phyloP scores from a whole-genome alignment of 208 protist genomes.

The Trypanosoma caninum region DNA sequence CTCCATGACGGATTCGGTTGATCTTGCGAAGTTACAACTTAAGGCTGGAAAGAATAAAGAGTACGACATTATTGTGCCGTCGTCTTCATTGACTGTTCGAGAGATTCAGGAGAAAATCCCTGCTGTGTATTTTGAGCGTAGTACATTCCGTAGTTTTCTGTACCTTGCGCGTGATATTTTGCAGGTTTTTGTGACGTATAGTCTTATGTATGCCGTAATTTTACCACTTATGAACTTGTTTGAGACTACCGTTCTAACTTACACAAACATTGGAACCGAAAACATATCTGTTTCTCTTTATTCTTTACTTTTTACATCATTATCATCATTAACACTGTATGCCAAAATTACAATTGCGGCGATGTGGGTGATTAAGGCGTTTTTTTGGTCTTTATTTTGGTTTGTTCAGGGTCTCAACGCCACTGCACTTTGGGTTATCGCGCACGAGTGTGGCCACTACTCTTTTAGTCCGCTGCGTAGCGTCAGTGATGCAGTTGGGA shows the following conservation, averaged over 20 bases:
- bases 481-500: slow-evolving; percentile 89
- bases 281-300: no score
- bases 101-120: slow-evolving; percentile 78
- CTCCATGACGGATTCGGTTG: not conserved
- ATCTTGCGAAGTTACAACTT: slow-evolving; percentile 47
- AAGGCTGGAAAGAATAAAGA: slow-evolving; percentile 58
- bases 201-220: slow-evolving; percentile 49
- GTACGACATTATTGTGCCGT: slow-evolving; percentile 60
- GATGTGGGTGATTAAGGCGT: slow-evolving; percentile 32
- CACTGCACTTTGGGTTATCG: slow-evolving; percentile 92
- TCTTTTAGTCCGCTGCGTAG: slow-evolving; percentile 73
- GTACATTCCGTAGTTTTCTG: slow-evolving; percentile 28
- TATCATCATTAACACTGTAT: no score
- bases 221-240: slow-evolving; percentile 33
- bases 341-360: not conserved
- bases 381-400: slow-evolving; percentile 68
- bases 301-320: no score
- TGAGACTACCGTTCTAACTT: slow-evolving; percentile 10
- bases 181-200: slow-evolving; percentile 48
- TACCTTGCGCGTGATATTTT: slow-evolving; percentile 67
- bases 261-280: no score
- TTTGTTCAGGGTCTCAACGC: slow-evolving; percentile 81
- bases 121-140: slow-evolving; percentile 69
- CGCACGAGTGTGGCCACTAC: slow-evolving; percentile 95
- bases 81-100: slow-evolving; percentile 56